Percentiles rank a stretch among this genome's conserved stretches.
phyloP scores from a whole-genome alignment of 768 basidiomycete species.

The Suillus spraguei region DNA sequence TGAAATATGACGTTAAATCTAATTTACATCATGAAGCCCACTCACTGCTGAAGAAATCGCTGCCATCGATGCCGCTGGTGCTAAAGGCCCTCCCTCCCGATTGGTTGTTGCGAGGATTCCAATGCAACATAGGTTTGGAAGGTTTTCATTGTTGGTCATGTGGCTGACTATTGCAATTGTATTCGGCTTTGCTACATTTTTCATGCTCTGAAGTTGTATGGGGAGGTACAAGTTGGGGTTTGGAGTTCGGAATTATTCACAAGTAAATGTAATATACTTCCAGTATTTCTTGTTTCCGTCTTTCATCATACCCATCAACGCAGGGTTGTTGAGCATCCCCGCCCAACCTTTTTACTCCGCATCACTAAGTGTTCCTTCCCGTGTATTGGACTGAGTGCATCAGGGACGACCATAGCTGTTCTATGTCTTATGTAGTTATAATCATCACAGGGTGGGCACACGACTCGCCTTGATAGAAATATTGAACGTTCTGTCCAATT shows the following conservation, averaged over 20 bases:
- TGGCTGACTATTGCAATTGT: not conserved
- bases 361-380: no score
- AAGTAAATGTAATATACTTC: no score
- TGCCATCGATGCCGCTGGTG: constrained; percentile 66
- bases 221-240: no score
- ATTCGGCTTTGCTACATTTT: not conserved
- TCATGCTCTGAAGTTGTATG: no score
- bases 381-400: no score
- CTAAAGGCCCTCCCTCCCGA: constrained; percentile 44
- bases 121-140: not conserved
- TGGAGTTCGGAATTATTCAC: no score
- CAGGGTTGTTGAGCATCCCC: no score
- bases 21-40: constrained; percentile 35
- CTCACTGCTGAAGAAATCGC: constrained; percentile 60
- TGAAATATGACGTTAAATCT: not conserved
- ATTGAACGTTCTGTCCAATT: not conserved
- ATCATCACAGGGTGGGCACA: not conserved
- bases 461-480: not conserved
- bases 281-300: no score
- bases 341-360: no score
- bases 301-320: no score
- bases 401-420: no score
- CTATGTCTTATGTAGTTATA: not conserved
- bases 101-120: not conserved
- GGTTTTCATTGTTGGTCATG: not conserved